A percentile compares a stretch with the other conserved stretches of the same genome.
These are phyloP conservation scores for Gryganskiella cystojenkinii DNA, from an alignment of 192 early-diverging fungal species.

Conservation along the genomic window DNA sequence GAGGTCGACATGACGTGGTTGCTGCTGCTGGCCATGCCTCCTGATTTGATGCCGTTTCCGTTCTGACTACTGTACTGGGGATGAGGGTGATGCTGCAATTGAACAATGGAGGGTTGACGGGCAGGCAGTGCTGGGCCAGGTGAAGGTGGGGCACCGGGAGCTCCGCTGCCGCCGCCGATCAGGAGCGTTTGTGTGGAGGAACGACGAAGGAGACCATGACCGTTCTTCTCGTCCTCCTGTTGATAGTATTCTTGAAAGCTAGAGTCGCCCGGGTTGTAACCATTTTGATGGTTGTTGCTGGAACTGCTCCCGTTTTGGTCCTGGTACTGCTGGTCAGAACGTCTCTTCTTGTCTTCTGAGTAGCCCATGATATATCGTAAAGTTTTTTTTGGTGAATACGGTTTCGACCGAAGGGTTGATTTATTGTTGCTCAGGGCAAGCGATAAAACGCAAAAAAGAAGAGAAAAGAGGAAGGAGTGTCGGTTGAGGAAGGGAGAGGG, in stretches of 20 bases:
- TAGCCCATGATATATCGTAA: slow-evolving; percentile 17
- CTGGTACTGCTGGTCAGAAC: slow-evolving; percentile 1
- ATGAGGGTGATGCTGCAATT: no score
- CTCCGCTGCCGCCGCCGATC: no score
- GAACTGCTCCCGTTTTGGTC: not conserved
- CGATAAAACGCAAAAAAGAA: not conserved
- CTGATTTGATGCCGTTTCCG: no score
- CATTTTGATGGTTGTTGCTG: not conserved
- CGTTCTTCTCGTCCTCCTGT: no score
- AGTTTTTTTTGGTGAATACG: not conserved
- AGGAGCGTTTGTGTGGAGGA: no score
- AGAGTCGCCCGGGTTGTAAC: slow-evolving; percentile 7
- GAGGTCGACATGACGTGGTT: no score
- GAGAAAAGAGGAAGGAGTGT: not conserved
- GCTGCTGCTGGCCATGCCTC: no score
- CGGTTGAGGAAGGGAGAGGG: not conserved
- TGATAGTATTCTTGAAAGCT: no score
- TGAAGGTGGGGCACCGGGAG: no score
- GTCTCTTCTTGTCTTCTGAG: slow-evolving; percentile 19
- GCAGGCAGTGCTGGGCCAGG: not conserved
- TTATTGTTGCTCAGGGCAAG: not conserved
- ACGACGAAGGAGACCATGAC: no score
- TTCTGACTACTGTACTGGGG: no score
- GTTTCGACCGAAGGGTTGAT: not conserved
- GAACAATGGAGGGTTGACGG: not conserved